Percentiles rank a stretch among this genome's conserved stretches.
phyloP scores from a whole-genome alignment of 129 eudicot species.

The Saposhnikovia divaricata region DNA sequence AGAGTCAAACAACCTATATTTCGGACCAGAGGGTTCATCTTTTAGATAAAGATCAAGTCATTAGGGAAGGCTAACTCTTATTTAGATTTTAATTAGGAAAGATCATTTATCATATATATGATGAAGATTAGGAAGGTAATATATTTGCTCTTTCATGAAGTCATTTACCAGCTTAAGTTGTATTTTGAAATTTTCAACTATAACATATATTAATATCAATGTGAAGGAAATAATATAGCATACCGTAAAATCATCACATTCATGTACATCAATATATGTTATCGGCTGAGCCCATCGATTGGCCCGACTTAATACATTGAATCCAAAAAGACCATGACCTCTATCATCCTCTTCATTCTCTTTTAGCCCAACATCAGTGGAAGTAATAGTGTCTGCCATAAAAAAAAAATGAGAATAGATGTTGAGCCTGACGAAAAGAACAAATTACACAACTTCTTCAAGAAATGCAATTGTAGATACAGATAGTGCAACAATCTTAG shows the following conservation, averaged over 20 bases:
- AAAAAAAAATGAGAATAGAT: slow-evolving; percentile 1
- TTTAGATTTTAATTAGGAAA: neutral
- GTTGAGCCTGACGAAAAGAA: slow-evolving; percentile 10
- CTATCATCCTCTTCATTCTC: slow-evolving; percentile 69
- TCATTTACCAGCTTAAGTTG: neutral
- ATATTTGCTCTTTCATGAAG: neutral
- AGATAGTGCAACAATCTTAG: neutral
- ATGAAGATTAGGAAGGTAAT: neutral
- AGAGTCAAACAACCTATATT: neutral
- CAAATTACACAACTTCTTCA: neutral
- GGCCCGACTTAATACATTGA: slow-evolving; percentile 48
- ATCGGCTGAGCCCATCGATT: slow-evolving; percentile 94
- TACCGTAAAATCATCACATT: slow-evolving; percentile 72
- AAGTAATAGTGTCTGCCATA: slow-evolving; percentile 64
- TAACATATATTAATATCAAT: neutral
- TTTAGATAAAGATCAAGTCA: neutral
- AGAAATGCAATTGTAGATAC: neutral
- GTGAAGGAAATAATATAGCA: slow-evolving; percentile 10
- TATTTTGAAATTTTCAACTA: neutral
- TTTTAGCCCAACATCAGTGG: slow-evolving; percentile 85
- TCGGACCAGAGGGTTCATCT: neutral
- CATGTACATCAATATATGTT: slow-evolving; percentile 68
- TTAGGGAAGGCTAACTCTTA: neutral
- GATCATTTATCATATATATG: neutral
- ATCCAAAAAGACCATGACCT: slow-evolving; percentile 71